Evolutionary conservation across 768 basidiomycete species (phyloP).

Genomic region (Sporobolomyces pararoseus): DNA sequence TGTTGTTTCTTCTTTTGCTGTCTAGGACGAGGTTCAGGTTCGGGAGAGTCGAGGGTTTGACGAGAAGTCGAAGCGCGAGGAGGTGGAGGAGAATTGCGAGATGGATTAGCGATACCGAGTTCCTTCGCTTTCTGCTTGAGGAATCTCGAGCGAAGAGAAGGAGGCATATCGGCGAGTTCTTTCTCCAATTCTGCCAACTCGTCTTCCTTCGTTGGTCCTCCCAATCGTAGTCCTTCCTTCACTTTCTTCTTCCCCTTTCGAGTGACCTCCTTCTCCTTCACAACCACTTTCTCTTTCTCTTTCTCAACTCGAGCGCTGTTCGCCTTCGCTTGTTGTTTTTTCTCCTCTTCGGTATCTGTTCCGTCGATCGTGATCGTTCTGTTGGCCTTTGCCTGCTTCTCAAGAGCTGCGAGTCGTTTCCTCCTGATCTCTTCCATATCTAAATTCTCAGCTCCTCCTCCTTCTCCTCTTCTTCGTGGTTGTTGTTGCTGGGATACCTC

Average conservation of each 20-base stretch:
- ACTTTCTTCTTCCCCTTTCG: background rate
- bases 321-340: background rate
- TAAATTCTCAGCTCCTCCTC: background rate
- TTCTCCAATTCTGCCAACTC: background rate
- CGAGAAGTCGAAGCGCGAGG: constrained; percentile 4
- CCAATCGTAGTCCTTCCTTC: background rate
- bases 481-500: too few relatives aligned
- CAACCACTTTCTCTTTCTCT: background rate
- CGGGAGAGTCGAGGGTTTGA: background rate
- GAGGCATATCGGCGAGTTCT: background rate
- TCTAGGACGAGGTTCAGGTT: background rate
- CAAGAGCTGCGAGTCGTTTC: constrained; percentile 5
- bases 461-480: background rate
- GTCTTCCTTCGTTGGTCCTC: background rate
- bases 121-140: background rate
- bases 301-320: background rate
- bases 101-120: background rate
- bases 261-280: background rate
- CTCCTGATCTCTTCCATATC: background rate
- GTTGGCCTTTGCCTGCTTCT: background rate
- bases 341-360: constrained; percentile 11
- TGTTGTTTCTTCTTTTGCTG: too few relatives aligned
- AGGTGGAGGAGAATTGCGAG: background rate
- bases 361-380: background rate
- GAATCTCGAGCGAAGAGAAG: background rate